phyloP scores from a whole-genome alignment of 257 asterid species.

The Ilex asprella region DNA sequence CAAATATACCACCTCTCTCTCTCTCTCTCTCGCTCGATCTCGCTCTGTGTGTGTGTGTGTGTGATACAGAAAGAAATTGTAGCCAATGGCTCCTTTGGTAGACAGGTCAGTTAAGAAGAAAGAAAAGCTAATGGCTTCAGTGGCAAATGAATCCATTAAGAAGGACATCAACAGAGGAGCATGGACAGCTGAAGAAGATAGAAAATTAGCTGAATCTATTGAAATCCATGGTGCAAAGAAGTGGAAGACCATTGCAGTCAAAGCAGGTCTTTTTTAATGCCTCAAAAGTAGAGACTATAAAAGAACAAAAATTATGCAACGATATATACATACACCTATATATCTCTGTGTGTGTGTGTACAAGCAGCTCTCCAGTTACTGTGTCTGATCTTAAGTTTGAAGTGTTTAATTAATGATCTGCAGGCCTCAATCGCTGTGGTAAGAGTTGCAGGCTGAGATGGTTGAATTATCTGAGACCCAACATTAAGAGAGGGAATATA shows the following conservation, averaged over 20 bases:
- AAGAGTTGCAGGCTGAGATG: constrained; percentile 5
- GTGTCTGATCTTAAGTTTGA: not conserved
- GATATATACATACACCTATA: not conserved
- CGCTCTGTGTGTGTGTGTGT: no score
- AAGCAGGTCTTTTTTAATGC: constrained; percentile 31
- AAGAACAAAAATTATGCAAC: not conserved
- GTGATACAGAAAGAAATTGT: no score
- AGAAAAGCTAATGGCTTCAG: constrained; percentile 12
- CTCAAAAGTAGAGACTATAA: not conserved
- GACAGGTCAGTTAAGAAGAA: no score
- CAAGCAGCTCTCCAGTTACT: not conserved
- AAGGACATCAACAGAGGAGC: constrained; percentile 39
- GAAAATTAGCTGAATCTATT: constrained; percentile 34
- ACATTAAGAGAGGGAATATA: not conserved
- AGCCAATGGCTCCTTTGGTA: no score
- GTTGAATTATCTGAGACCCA: constrained; percentile 3
- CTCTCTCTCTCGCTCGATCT: no score
- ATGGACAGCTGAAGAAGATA: constrained; percentile 56
- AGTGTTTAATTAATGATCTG: not conserved
- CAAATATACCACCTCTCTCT: no score
- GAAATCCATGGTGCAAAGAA: constrained; percentile 31
- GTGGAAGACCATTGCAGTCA: constrained; percentile 41
- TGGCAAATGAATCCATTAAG: constrained; percentile 4
- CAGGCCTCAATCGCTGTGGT: not conserved
- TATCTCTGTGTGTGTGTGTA: not conserved